phyloP scores from a whole-genome alignment of 108 stramenopile species.

The Fistulifera pelliculosa region DNA sequence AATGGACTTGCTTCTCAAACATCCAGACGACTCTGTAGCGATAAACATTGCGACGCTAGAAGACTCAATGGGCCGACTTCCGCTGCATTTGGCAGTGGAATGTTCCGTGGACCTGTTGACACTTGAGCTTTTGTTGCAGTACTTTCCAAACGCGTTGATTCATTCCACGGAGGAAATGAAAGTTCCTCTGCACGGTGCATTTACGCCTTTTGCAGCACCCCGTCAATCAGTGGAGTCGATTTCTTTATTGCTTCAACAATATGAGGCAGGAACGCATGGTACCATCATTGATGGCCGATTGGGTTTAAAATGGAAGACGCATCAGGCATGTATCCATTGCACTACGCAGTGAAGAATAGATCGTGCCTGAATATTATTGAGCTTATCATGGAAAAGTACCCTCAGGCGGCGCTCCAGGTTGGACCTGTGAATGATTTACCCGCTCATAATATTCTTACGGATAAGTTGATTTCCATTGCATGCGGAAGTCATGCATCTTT shows the following conservation, averaged over 20 bases:
- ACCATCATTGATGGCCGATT: conserved; percentile 38
- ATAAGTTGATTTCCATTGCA: conserved; percentile 4
- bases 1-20: conserved; percentile 31
- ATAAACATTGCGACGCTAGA: conserved; percentile 16
- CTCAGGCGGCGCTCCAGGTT: conserved; percentile 25
- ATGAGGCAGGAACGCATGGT: conserved; percentile 29
- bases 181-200: conserved; percentile 35
- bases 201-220: conserved; percentile 28
- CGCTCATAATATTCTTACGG: conserved; percentile 23
- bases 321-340: conserved; percentile 53
- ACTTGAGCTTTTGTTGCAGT: conserved; percentile 26
- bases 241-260: conserved; percentile 27
- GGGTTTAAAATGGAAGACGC: conserved; percentile 57
- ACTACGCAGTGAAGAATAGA: conserved; percentile 61
- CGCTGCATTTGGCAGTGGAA: conserved; percentile 34
- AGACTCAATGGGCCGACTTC: conserved; percentile 28
- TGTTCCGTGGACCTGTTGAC: conserved; percentile 22
- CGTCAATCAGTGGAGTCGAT: conserved; percentile 20
- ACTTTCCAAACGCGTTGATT: conserved; percentile 33
- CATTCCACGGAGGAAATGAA: conserved; percentile 41
- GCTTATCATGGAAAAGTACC: conserved; percentile 40
- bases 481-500: background rate
- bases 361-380: conserved; percentile 39
- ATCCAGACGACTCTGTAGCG: conserved; percentile 11
- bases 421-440: conserved; percentile 34